Base-by-base conservation (phyloP, 257 asterid genomes). In the Rhazya stricta region DNA sequence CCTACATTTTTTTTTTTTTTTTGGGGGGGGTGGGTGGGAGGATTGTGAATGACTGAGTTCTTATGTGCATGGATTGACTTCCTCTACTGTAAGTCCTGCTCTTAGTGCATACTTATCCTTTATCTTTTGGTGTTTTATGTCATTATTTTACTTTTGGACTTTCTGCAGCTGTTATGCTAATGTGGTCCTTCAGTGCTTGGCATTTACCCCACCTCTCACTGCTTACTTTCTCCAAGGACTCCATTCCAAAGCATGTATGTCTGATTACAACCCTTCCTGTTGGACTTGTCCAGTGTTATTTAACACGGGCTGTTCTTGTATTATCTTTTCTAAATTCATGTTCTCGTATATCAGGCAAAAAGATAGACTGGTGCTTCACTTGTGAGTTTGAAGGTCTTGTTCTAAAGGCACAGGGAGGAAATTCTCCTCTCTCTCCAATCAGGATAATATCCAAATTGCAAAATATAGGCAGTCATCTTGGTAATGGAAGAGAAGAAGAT, bases 121-220 rank as follows among this genome's bases (percentile, higher is more conserved):
- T 10, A 37, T 37, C 11, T 9, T 18, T 37, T 37, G 71, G 39
- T 70, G 18, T 25, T 67, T 67, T 42, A 36, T 42, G 23, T 39
- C 29, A 56, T 41, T 34, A 36, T 21, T 73, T 57, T 37, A n/a
- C 34, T 62, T 50, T 71, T 66, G 72, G 68, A 74, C 61, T 75
- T 83, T 51, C 75, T 82, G 88, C 89, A 92, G 97, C 84, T 92
- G 97, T 77, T 92, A 90, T 67, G 97, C 96, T 45, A 92, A 92
- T 86, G 90, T 85, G 72, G 96, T 92, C 77, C 91, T 92, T 68
- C 96, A 92, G 82, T 92, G 97, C 82, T 65, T 92, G 89, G 82
- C 90, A 45, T 88, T 88, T 75, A 91, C 97, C 29, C 97, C 97
- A 15, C 97, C 97, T n/a, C 86, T 92, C 42, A 87, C 96, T 56